Conservation (phyloP, 2,329 filamentous ascomycete genomes). For the Fusarium albosuccineum region DNA sequence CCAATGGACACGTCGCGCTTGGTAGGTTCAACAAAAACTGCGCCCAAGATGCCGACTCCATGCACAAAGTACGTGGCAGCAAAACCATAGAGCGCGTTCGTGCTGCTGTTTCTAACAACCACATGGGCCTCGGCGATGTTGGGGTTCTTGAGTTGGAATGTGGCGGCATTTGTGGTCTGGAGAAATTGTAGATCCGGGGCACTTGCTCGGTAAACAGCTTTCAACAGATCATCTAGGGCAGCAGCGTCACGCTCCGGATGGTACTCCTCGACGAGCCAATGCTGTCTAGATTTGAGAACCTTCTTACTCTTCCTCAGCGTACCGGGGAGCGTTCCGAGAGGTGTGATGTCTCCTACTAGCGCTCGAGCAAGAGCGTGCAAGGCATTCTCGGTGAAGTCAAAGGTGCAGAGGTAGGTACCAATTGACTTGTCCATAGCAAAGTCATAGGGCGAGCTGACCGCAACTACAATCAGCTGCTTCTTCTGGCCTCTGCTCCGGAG, state of each 20-base stretch:
- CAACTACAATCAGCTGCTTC: conserved; percentile 90
- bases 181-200: conserved; percentile 78
- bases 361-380: conserved; percentile 86
- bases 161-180: conserved; percentile 75
- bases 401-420: conserved; percentile 93
- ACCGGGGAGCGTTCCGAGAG: conserved; percentile 72
- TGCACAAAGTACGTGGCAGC: conserved; percentile 88
- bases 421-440: conserved; percentile 94
- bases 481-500: conserved; percentile 81
- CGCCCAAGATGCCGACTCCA: conserved; percentile 80
- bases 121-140: conserved; percentile 86
- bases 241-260: conserved; percentile 81
- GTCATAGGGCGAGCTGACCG: conserved; percentile 95
- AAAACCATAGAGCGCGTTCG: conserved; percentile 90
- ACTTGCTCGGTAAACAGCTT: conserved; percentile 75
- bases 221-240: conserved; percentile 81
- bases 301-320: conserved; percentile 90
- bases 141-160: conserved; percentile 79
- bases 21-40: conserved; percentile 89
- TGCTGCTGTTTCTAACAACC: conserved; percentile 94
- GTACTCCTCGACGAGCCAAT: conserved; percentile 94
- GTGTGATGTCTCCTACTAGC: conserved; percentile 80
- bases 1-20: conserved; percentile 92
- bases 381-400: conserved; percentile 95
- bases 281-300: conserved; percentile 87